Conservation (phyloP, 1,139 yeast genomes). For the Suhomyces ambrosiae region DNA sequence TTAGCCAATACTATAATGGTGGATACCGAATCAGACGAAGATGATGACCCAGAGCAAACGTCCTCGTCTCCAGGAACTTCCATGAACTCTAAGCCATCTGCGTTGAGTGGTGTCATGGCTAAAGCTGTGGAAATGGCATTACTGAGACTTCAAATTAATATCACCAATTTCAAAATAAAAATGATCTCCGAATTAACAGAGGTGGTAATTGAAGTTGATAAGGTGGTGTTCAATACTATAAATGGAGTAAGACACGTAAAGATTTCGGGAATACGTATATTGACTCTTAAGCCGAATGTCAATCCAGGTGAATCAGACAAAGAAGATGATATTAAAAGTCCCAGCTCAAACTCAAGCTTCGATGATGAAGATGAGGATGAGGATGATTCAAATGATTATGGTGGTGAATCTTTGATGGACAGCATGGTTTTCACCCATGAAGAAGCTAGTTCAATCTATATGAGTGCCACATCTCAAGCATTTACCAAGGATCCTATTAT, state of each 20-base stretch:
- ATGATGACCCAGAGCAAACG: conserved; percentile 10
- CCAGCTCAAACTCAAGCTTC: conserved; percentile 16
- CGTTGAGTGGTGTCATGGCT: conserved; percentile 58
- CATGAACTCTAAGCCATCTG: conserved; percentile 28
- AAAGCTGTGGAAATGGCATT: conserved; percentile 71
- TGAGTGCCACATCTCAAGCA: conserved; percentile 72
- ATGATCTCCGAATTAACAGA: conserved; percentile 53
- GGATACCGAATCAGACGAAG: conserved; percentile 15
- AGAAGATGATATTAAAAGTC: conserved; percentile 8
- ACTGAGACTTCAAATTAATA: conserved; percentile 56
- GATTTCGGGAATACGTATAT: conserved; percentile 40
- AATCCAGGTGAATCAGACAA: conserved; percentile 32
- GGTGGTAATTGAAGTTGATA: conserved; percentile 46
- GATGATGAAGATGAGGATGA: conserved; percentile 26
- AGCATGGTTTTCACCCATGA: conserved; percentile 70
- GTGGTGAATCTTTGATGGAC: conserved; percentile 50
- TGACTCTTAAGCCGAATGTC: conserved; percentile 41
- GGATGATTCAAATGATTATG: conserved; percentile 35
- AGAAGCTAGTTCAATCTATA: conserved; percentile 72
- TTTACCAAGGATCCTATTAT: conserved; percentile 22
- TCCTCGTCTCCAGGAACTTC: conserved; percentile 13
- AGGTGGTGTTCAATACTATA: conserved; percentile 40
- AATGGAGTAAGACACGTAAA: conserved; percentile 51
- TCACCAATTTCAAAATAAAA: conserved; percentile 48
- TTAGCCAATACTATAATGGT: conserved; percentile 62